Base-by-base conservation (phyloP, 345 rosid genomes). In the Clausena lansium region DNA sequence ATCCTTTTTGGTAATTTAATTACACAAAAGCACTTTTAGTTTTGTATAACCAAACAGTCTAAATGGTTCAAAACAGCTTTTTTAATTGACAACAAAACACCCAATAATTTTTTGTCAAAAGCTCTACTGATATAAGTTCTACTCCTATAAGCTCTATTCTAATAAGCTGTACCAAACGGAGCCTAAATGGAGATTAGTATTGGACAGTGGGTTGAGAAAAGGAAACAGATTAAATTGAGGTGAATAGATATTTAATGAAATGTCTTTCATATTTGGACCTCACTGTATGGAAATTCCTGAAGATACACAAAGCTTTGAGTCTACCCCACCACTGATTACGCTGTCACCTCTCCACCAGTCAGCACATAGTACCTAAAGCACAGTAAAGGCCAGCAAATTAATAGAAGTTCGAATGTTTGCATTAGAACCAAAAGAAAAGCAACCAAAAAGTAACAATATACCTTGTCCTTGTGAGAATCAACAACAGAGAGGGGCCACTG, bases 311-410 rank as follows among this genome's bases (percentile, higher is more conserved):
- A 97, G 94, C 84, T 91, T 91, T 13, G 91, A 81, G 81, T 97
- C 98, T 58, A 80, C 94, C 57, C 99, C 99, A 55, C 99, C 99
- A 69, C 99, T 94, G 80, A 92, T 70, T 41, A 94, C 88, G 32
- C 86, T 76, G 77, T 97, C 91, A 58, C 88, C 88, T 84, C 84
- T 97, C 99, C 99, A 97, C 99, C 99, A 97, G 86, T 91, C 99
- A 10, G 94, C 94, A 80, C 93, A 87, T 50, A 93, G 83, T n/a
- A 97, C 98, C 98, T 96, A 76, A 68, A 28, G 58, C 30, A 77
- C 50, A 82, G 35, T n/a, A 36, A 54, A 78, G 47, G 33, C 24
- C 70, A 72, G 30, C n/a, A 24, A 20, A 61, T 67, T 11, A 35
- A 74, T 28, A 15, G 35, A 32, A 47, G 52, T 57, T 57, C 6